These are phyloP conservation scores for Penicillium sp. DNA, from an alignment of 2,329 filamentous ascomycete genomes.

Conservation along the genomic window DNA sequence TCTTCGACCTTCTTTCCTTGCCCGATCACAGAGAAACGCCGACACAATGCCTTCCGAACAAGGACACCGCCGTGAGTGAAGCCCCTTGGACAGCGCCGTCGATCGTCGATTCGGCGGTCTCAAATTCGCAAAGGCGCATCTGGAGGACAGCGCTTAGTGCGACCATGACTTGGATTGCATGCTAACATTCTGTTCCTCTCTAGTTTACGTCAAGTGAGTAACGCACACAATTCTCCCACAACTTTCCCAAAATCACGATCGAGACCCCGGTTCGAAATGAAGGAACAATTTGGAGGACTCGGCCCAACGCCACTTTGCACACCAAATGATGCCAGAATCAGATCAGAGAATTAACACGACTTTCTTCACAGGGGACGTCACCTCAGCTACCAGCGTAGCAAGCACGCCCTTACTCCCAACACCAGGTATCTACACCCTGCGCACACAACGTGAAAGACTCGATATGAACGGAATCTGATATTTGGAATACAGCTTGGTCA, in stretches of 20 bases:
- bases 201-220: conserved; percentile 90
- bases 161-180: conserved; percentile 12
- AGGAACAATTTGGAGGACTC: conserved; percentile 16
- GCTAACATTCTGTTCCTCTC: conserved; percentile 34
- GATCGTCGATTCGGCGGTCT: conserved; percentile 15
- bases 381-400: conserved; percentile 95
- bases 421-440: conserved; percentile 55
- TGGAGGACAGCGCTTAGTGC: conserved; percentile 8
- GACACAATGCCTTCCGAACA: conserved; percentile 85
- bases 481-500: conserved; percentile 69
- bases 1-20: conserved; percentile 45
- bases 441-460: conserved; percentile 12
- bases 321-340: neutral
- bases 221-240: conserved; percentile 6
- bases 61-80: conserved; percentile 81
- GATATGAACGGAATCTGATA: conserved; percentile 28
- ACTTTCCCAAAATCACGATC: conserved; percentile 21
- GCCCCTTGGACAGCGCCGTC: conserved; percentile 18
- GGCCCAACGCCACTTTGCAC: conserved; percentile 9
- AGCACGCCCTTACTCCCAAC: conserved; percentile 86
- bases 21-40: conserved; percentile 48
- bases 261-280: conserved; percentile 20
- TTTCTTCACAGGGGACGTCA: conserved; percentile 78
- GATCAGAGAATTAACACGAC: conserved; percentile 38
- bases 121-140: conserved; percentile 11